Percentiles rank a stretch among this genome's conserved stretches.
Evolutionary conservation across 371 early-diverging fungal species (phyloP).

Genomic region (Mortierella sp.): DNA sequence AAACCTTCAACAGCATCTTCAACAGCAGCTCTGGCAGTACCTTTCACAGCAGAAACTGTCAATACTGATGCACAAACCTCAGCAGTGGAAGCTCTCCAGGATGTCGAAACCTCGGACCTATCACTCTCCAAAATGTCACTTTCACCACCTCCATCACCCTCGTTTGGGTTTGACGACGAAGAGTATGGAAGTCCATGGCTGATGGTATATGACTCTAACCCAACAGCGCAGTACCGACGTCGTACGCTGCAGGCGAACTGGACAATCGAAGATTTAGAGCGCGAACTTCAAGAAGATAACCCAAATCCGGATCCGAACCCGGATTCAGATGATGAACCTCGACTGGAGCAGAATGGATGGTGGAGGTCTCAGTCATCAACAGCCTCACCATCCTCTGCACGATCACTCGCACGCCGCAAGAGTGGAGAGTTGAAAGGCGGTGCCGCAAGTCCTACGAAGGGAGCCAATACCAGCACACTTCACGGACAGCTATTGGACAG

Average conservation of each 20-base stretch:
- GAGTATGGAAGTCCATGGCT: constrained; percentile 6
- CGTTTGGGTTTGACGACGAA: constrained; percentile 25
- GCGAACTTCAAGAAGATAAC: not conserved
- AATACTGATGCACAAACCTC: too few species aligned
- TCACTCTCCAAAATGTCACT: constrained; percentile 16
- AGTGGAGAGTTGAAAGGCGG: too few species aligned
- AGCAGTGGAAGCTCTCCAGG: not conserved
- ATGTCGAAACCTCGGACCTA: not conserved
- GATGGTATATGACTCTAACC: constrained; percentile 23
- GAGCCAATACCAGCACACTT: too few species aligned
- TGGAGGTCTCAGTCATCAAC: too few species aligned
- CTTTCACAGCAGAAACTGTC: too few species aligned
- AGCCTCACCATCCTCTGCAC: too few species aligned
- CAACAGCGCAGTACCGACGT: not conserved
- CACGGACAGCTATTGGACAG: too few species aligned
- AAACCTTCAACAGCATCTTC: too few species aligned
- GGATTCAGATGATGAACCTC: not conserved
- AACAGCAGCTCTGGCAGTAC: too few species aligned
- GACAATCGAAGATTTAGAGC: constrained; percentile 6
- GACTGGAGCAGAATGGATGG: too few species aligned
- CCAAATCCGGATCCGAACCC: not conserved
- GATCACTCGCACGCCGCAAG: too few species aligned
- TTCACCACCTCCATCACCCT: constrained; percentile 20
- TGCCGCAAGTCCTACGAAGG: too few species aligned
- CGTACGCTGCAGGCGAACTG: not conserved